These are phyloP conservation scores for Cyberlindnera samutprakarnensis DNA, from an alignment of 805 yeast genomes.

Conservation along the genomic window DNA sequence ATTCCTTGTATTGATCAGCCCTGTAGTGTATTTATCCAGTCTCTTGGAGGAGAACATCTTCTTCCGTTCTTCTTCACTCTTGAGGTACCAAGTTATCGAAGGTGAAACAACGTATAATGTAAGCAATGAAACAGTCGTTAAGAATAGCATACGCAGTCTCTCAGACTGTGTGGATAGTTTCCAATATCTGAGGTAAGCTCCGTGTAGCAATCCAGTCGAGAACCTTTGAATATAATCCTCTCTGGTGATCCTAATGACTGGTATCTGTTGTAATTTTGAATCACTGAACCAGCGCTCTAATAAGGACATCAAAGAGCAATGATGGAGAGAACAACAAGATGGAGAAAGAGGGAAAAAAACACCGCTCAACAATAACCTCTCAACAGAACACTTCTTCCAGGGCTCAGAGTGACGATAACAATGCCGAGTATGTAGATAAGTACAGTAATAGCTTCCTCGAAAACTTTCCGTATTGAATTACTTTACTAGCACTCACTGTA, in stretches of 20 bases:
- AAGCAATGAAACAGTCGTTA: conserved; percentile 16
- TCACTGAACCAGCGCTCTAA: conserved; percentile 1
- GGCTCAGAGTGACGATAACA: too few species aligned
- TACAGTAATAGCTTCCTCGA: too few species aligned
- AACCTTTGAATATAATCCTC: conserved; percentile 11
- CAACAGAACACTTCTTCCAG: too few species aligned
- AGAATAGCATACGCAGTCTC: conserved; percentile 18
- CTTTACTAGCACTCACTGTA: too few species aligned
- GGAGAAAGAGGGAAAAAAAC: too few species aligned
- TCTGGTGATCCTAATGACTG: conserved; percentile 4
- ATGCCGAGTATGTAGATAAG: too few species aligned
- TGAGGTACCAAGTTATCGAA: conserved; percentile 14
- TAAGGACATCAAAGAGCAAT: conserved; percentile 8
- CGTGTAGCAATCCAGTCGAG: conserved; percentile 10
- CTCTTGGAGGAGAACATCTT: conserved; percentile 37
- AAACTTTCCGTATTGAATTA: too few species aligned
- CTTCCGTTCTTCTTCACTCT: conserved; percentile 14
- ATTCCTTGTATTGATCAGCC: conserved; percentile 71
- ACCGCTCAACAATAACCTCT: too few species aligned
- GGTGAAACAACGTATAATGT: conserved; percentile 28
- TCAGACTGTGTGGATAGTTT: conserved; percentile 7
- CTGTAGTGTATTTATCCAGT: conserved; percentile 72
- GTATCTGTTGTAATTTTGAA: too few species aligned
- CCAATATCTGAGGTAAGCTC: conserved; percentile 18
- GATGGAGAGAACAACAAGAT: too few species aligned